Percentiles rank a stretch among this genome's conserved stretches.
These are phyloP conservation scores for Colletotrichum eleusines DNA, from an alignment of 2,329 filamentous ascomycete species.

Conservation along the genomic window DNA sequence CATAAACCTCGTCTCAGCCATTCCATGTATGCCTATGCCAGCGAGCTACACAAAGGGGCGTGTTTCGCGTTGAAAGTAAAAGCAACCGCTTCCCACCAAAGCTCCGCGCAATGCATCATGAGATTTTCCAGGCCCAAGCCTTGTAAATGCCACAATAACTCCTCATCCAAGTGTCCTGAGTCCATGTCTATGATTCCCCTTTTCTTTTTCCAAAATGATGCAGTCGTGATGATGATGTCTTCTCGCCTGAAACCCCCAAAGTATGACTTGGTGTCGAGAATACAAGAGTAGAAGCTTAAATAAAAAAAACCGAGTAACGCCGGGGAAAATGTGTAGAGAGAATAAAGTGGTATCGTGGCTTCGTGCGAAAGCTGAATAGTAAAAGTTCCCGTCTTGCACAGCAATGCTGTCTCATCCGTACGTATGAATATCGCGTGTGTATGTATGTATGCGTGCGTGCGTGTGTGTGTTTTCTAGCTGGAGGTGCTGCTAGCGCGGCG, in stretches of 20 bases:
- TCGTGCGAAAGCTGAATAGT: background rate
- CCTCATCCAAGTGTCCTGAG: slow-evolving; percentile 20
- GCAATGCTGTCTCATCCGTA: background rate
- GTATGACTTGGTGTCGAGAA: slow-evolving; percentile 12
- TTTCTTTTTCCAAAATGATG: slow-evolving; percentile 30
- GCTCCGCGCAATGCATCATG: slow-evolving; percentile 40
- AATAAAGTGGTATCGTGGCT: slow-evolving; percentile 17
- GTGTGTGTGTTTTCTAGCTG: slow-evolving; percentile 11
- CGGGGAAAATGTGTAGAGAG: slow-evolving; percentile 4
- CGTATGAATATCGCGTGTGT: background rate
- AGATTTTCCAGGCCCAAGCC: slow-evolving; percentile 37
- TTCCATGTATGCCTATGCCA: slow-evolving; percentile 30
- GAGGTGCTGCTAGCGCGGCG: slow-evolving; percentile 39
- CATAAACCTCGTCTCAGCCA: slow-evolving; percentile 26
- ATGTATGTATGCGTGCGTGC: background rate
- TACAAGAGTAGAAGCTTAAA: slow-evolving; percentile 21
- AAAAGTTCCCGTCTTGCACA: background rate
- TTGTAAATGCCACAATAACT: slow-evolving; percentile 42
- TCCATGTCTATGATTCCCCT: slow-evolving; percentile 34
- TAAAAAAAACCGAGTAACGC: slow-evolving; percentile 6
- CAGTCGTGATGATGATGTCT: slow-evolving; percentile 31
- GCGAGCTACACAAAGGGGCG: slow-evolving; percentile 13
- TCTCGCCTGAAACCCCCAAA: slow-evolving; percentile 6
- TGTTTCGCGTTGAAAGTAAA: background rate
- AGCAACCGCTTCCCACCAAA: slow-evolving; percentile 30